A percentile compares a stretch with the other conserved stretches of the same genome.
Evolutionary conservation across 345 rosid genomes (phyloP).

Genomic region (Noccaea bulbosa): DNA sequence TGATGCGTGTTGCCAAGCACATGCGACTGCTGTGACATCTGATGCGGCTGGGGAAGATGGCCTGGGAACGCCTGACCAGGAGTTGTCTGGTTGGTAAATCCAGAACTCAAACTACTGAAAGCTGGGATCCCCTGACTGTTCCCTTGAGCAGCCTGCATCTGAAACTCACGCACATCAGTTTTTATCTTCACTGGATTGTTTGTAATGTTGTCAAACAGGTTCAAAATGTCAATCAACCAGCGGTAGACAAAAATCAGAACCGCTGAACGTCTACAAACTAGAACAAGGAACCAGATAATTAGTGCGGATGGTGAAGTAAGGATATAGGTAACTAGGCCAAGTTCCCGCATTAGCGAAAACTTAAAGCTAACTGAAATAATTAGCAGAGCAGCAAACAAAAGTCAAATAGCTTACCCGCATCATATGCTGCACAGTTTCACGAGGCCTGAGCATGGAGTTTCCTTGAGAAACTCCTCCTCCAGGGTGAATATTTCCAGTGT

Average conservation of each 20-base stretch:
- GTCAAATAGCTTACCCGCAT: slow-evolving; percentile 62
- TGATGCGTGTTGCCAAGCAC: slow-evolving; percentile 61
- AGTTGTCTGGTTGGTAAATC: slow-evolving; percentile 73
- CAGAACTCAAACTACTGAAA: slow-evolving; percentile 70
- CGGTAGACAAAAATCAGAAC: slow-evolving; percentile 27
- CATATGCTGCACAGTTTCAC: slow-evolving; percentile 73
- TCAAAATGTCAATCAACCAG: slow-evolving; percentile 33
- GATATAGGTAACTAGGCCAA: slow-evolving; percentile 8
- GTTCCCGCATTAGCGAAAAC: slow-evolving; percentile 15
- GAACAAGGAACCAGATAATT: slow-evolving; percentile 26
- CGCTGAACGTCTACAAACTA: slow-evolving; percentile 28
- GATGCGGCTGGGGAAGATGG: slow-evolving; percentile 81
- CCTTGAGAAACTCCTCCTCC: slow-evolving; percentile 75
- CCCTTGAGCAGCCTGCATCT: slow-evolving; percentile 78
- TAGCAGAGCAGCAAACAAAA: slow-evolving; percentile 24
- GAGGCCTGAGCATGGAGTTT: slow-evolving; percentile 76
- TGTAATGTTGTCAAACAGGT: slow-evolving; percentile 54
- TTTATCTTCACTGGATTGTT: slow-evolving; percentile 60
- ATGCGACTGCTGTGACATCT: slow-evolving; percentile 68
- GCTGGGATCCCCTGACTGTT: slow-evolving; percentile 67
- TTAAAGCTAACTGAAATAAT: neutral
- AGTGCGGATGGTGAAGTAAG: slow-evolving; percentile 9
- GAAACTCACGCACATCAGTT: slow-evolving; percentile 59
- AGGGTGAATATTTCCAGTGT: slow-evolving; percentile 64
- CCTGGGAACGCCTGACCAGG: slow-evolving; percentile 67